Evolutionary conservation across 2,329 filamentous ascomycete genomes (phyloP).

Genomic region (Rugonectria rugulosa): DNA sequence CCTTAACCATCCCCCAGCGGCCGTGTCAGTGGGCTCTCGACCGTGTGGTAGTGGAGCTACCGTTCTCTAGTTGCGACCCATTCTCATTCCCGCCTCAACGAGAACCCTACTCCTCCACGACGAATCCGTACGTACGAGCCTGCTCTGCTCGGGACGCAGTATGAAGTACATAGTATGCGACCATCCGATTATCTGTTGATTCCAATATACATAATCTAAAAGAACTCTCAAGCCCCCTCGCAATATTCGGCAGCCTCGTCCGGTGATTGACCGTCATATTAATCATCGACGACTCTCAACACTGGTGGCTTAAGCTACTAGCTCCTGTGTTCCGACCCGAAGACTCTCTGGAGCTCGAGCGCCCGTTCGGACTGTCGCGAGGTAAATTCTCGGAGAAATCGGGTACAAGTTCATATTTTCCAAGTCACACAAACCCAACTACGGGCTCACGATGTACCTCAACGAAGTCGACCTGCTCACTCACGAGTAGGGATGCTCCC

Average conservation of each 20-base stretch:
- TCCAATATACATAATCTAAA: too few relatives aligned
- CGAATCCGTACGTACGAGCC: too few relatives aligned
- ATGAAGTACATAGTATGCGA: too few relatives aligned
- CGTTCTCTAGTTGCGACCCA: slow-evolving; percentile 4
- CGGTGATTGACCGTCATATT: slow-evolving; percentile 1
- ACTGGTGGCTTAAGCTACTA: slow-evolving; percentile 19
- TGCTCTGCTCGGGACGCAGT: slow-evolving; percentile 1
- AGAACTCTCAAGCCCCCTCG: too few relatives aligned
- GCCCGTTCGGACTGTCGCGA: slow-evolving; percentile 13
- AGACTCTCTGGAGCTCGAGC: slow-evolving; percentile 4
- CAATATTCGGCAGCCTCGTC: too few relatives aligned
- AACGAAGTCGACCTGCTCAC: slow-evolving; percentile 25
- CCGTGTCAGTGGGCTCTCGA: slow-evolving; percentile 11
- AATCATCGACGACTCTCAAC: not conserved
- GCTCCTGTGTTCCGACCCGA: slow-evolving; percentile 2
- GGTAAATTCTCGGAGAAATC: too few relatives aligned
- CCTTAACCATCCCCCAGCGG: not conserved
- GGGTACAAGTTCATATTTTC: not conserved
- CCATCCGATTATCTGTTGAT: slow-evolving; percentile 4
- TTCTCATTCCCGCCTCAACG: slow-evolving; percentile 15
- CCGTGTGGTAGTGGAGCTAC: slow-evolving; percentile 20
- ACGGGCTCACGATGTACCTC: slow-evolving; percentile 4
- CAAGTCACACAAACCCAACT: not conserved
- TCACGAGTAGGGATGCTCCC: slow-evolving; percentile 14
- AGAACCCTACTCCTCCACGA: too few relatives aligned